Conservation (phyloP, 805 yeast species). For the Monosporozyma siamensis region DNA sequence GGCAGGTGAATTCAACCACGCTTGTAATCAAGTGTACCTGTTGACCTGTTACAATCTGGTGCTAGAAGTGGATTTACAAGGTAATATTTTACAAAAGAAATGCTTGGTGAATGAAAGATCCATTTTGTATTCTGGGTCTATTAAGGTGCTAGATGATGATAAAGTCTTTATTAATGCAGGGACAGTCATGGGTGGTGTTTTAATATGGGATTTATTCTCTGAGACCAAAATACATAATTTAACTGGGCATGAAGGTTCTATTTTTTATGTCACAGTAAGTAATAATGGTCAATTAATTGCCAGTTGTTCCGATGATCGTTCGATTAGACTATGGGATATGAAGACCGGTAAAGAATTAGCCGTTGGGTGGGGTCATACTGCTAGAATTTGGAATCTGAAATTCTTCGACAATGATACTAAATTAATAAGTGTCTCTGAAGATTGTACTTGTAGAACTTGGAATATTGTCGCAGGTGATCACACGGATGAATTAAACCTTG, state of each 20-base stretch:
- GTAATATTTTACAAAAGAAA: conserved; percentile 21
- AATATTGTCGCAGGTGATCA: conserved; percentile 26
- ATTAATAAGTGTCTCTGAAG: conserved; percentile 72
- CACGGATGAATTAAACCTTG: conserved; percentile 9
- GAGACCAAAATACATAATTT: conserved; percentile 43
- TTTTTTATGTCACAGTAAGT: conserved; percentile 68
- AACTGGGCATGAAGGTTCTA: conserved; percentile 82
- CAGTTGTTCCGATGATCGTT: conserved; percentile 91
- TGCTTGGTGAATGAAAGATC: conserved; percentile 59
- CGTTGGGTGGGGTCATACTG: conserved; percentile 93
- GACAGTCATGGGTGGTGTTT: conserved; percentile 82
- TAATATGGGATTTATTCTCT: conserved; percentile 58
- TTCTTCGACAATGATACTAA: conserved; percentile 38
- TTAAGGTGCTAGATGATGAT: conserved; percentile 37
- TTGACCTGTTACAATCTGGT: conserved; percentile 72
- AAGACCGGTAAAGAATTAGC: conserved; percentile 49
- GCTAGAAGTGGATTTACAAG: conserved; percentile 25
- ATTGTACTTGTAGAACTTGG: conserved; percentile 81
- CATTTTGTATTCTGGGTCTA: conserved; percentile 78
- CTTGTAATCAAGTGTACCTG: conserved; percentile 36
- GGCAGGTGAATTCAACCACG: conserved; percentile 42
- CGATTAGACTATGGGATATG: conserved; percentile 68
- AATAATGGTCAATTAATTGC: conserved; percentile 45
- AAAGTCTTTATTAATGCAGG: conserved; percentile 69
- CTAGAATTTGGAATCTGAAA: conserved; percentile 80